Percentiles rank a stretch among this genome's conserved stretches.
These are phyloP conservation scores for Bauhinia variegata DNA, from an alignment of 306 rosid genomes.

Conservation along the genomic window DNA sequence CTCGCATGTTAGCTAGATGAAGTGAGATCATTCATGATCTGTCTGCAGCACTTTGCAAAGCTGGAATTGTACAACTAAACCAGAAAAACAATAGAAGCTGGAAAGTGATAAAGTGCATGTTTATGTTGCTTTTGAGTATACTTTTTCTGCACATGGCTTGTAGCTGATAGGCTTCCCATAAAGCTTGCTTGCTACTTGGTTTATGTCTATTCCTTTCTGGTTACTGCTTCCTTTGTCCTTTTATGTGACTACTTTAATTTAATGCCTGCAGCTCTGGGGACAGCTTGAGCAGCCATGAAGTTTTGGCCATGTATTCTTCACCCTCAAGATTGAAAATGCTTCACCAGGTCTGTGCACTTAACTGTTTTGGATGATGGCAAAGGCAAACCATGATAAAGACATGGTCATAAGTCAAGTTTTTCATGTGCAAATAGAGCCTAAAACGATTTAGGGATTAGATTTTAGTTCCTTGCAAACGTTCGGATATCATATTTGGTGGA, in stretches of 20 bases:
- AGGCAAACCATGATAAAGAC: constrained; percentile 4
- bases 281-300: constrained; percentile 29
- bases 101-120: constrained; percentile 55
- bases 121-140: constrained; percentile 51
- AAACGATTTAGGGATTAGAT: neutral
- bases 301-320: constrained; percentile 28
- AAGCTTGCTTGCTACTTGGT: constrained; percentile 73
- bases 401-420: constrained; percentile 3
- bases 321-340: neutral
- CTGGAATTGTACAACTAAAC: constrained; percentile 55
- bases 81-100: constrained; percentile 62
- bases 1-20: constrained; percentile 24
- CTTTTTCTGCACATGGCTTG: constrained; percentile 82
- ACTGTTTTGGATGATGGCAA: constrained; percentile 27
- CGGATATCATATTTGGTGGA: too few species aligned
- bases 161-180: constrained; percentile 53
- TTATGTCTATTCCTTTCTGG: constrained; percentile 65
- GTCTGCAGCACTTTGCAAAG: constrained; percentile 43
- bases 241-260: constrained; percentile 26
- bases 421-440: constrained; percentile 6
- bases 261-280: constrained; percentile 39
- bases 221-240: constrained; percentile 34
- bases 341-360: neutral
- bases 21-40: constrained; percentile 45
- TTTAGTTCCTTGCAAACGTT: too few species aligned